Evolutionary conservation across 2,329 filamentous ascomycete genomes (phyloP), one percentile per base, ranked within the genome.

Genomic region (Lasiodiplodia theobromae): DNA sequence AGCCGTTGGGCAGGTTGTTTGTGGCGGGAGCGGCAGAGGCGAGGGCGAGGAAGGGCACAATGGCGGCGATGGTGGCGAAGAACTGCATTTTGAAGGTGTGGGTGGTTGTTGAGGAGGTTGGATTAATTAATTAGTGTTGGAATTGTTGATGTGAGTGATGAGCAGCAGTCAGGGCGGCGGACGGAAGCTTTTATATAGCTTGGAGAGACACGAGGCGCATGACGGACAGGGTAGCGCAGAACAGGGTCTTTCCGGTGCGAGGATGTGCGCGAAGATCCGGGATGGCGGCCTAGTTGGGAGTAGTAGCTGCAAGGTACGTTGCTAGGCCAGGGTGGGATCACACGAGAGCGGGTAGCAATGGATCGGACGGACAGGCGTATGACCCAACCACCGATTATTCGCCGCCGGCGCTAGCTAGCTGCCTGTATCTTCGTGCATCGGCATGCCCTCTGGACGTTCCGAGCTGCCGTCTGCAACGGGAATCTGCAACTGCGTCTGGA

Each of bases 231-330:
- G 57, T 31, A 34, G 31, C 31, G 25, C 31, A 57, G 51, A 28
- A 28, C 51, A 53, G 51, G 51, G 51, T 28, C 51, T 28, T 37
- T 21, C 37, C n/a, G 37, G 37, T n/a, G 34, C 34, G 23, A 60
- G 56, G 56, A 60, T 60, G 37, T n/a, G 56, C 40, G 56, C 56
- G 57, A 60, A 7, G 57, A 60, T 60, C 57, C 57, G 57, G 57
- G 57, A 44, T 5, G 25, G 7, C 57, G 57, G 38, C n/a, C 37
- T 37, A 56, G 25, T n/a, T 58, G n/a, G 31, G 28, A 21, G 18
- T 44, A 21, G 18, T 28, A 47, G 57, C 57, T 60, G 57, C 57
- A 60, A 60, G 57, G 57, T 60, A 60, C 57, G 38, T 47, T 37
- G 31, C 21, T 12, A 14, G 40, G 18, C n/a, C 49, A 63, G 40